Percentiles rank a stretch among this genome's conserved stretches.
phyloP scores from a whole-genome alignment of 1,139 yeast species.

The Scheffersomyces illinoinensis region DNA sequence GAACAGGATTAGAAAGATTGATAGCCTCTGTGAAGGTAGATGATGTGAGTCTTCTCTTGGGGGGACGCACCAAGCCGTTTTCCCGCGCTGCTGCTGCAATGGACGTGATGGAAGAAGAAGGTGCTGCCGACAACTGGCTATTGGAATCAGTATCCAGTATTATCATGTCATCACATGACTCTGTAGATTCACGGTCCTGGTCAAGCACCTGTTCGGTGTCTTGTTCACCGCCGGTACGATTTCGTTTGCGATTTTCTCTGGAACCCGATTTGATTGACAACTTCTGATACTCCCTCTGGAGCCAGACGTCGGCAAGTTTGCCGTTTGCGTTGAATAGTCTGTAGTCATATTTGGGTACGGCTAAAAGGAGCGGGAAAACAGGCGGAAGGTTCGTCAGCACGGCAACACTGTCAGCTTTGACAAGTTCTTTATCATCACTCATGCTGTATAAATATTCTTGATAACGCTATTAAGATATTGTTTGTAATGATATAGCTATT shows the following conservation, averaged over 20 bases:
- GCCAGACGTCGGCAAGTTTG: conserved; percentile 36
- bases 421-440: neutral
- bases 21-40: neutral
- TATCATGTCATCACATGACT: conserved; percentile 39
- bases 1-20: neutral
- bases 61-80: conserved; percentile 34
- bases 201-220: conserved; percentile 5
- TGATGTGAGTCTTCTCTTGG: conserved; percentile 39
- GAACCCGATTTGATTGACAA: conserved; percentile 17
- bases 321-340: conserved; percentile 33
- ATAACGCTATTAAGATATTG: neutral
- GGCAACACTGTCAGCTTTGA: neutral
- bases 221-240: conserved; percentile 13
- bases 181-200: conserved; percentile 17
- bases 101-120: conserved; percentile 8
- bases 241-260: conserved; percentile 11
- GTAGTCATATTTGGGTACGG: conserved; percentile 34
- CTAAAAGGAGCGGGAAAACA: conserved; percentile 34
- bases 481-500: too few relatives aligned
- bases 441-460: neutral
- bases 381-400: conserved; percentile 23
- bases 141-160: conserved; percentile 37
- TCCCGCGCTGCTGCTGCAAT: conserved; percentile 13
- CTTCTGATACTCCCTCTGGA: conserved; percentile 33
- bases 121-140: conserved; percentile 22